Conservation (phyloP, 2,329 filamentous ascomycete species). For the Ramularia collo-cygni region DNA sequence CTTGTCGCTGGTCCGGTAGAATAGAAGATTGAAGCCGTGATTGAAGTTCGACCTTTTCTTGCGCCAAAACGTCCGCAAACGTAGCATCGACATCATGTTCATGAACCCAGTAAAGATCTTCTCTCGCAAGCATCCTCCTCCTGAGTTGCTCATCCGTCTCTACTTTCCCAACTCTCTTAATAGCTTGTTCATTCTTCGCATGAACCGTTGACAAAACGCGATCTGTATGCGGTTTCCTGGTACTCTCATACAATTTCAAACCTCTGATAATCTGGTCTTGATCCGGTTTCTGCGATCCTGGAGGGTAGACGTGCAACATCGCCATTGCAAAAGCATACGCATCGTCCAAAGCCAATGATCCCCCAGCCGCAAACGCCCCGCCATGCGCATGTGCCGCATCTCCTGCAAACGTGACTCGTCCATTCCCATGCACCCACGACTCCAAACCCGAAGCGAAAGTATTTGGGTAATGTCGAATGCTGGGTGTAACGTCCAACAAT, state of each 20-base stretch:
- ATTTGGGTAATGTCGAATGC: constrained; percentile 33
- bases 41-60: not conserved
- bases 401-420: constrained; percentile 30
- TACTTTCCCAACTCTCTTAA: constrained; percentile 14
- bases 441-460: constrained; percentile 26
- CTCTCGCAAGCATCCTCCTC: constrained; percentile 16
- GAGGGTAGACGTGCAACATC: constrained; percentile 6
- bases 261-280: constrained; percentile 11
- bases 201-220: constrained; percentile 23
- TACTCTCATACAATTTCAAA: constrained; percentile 31
- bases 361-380: constrained; percentile 34
- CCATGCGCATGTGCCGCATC: constrained; percentile 37
- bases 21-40: too few species aligned
- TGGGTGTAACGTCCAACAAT: constrained; percentile 29
- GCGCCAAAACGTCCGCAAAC: not conserved
- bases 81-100: constrained; percentile 25
- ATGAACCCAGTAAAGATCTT: constrained; percentile 23
- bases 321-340: constrained; percentile 24
- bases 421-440: constrained; percentile 26
- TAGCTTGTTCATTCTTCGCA: constrained; percentile 17
- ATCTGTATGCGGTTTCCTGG: constrained; percentile 31
- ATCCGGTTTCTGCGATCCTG: constrained; percentile 2
- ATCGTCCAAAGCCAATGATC: constrained; percentile 36
- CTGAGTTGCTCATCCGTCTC: constrained; percentile 23
- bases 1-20: too few species aligned